Evolutionary conservation across 2,329 filamentous ascomycete species (phyloP), one percentile per base, ranked within the genome.

Genomic region (Chaetomiaceae sp.): DNA sequence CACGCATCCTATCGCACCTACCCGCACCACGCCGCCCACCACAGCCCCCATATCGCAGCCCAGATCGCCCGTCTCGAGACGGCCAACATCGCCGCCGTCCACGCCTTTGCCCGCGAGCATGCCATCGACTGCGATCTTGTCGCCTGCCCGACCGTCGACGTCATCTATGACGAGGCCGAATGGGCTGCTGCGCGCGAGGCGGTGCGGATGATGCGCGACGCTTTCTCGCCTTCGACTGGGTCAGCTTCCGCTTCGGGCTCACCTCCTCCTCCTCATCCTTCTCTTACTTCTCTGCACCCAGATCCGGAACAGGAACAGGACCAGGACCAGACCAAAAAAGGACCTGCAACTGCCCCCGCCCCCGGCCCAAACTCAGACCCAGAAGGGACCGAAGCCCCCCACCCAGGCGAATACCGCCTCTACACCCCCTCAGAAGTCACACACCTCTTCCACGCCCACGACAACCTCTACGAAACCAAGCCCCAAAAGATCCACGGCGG

Each of bases 111-210:
- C 0, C 61, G 63, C 37, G 31, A 5, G 5, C 43, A 82, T 49
- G 56, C 55, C 5, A 76, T 81, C 27, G 62, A 66, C 10, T 73
- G 78, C 59, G 80, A 83, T 58, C 74, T 71, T 44, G 60, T 66
- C 33, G 61, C 71, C 9, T 75, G 78, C 56, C 67, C 73, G 20
- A 84, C 81, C 0, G 71, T 82, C 2, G 81, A 85, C 61, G 66
- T 83, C 2, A 67, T 83, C 27, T 83, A 81, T 60, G 76, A 81
- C 51, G 52, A 66, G 16, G 61, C 51, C 8, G 65, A 73, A 43
- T 75, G 73, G 66, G 60, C 63, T 4, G 49, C 58, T 2, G 71
- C 72, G 1, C 59, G 65, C 20, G 54, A 59, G 14, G 68, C 71
- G 3, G 69, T 80, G 14, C 59, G 64, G 4, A 64, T 70, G 4